These are phyloP conservation scores for Aspergillus thermomutatus DNA, from an alignment of 2,329 filamentous ascomycete species.

Conservation along the genomic window DNA sequence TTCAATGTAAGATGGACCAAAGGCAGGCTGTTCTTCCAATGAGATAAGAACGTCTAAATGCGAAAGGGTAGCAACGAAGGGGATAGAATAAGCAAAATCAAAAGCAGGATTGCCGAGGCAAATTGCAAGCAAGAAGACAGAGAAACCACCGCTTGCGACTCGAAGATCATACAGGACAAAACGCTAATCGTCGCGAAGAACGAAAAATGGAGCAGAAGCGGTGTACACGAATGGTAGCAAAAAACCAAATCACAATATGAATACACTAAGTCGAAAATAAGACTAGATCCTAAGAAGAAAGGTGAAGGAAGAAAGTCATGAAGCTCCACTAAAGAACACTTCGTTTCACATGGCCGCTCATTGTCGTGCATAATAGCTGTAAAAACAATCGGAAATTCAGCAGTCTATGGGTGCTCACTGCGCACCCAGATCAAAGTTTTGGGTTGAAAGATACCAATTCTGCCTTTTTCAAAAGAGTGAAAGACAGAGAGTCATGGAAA, in stretches of 20 bases:
- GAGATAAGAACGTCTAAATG: neutral
- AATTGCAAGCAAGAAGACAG: slow-evolving; percentile 8
- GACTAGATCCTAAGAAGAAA: slow-evolving; percentile 18
- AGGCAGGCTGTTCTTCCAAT: neutral
- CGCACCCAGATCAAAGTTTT: slow-evolving; percentile 8
- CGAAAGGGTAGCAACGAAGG: neutral
- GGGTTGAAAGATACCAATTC: slow-evolving; percentile 2
- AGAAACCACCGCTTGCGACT: neutral
- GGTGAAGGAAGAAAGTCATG: slow-evolving; percentile 14
- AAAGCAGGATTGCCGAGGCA: slow-evolving; percentile 15
- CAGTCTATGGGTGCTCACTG: slow-evolving; percentile 5
- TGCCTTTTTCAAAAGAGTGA: slow-evolving; percentile 2
- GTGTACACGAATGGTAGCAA: neutral
- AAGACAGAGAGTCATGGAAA: neutral
- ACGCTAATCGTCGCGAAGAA: slow-evolving; percentile 10
- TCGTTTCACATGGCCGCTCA: slow-evolving; percentile 25
- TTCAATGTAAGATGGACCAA: neutral
- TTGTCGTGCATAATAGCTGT: slow-evolving; percentile 23
- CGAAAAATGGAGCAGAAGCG: slow-evolving; percentile 4
- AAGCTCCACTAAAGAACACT: slow-evolving; percentile 19
- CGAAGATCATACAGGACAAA: slow-evolving; percentile 1
- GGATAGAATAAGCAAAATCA: slow-evolving; percentile 1
- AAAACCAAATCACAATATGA: slow-evolving; percentile 3
- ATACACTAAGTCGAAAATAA: slow-evolving; percentile 5
- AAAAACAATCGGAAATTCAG: slow-evolving; percentile 11